Evolutionary conservation across 768 basidiomycete genomes (phyloP), one percentile per base, ranked within the genome.

Genomic region (Nidularia sp.): DNA sequence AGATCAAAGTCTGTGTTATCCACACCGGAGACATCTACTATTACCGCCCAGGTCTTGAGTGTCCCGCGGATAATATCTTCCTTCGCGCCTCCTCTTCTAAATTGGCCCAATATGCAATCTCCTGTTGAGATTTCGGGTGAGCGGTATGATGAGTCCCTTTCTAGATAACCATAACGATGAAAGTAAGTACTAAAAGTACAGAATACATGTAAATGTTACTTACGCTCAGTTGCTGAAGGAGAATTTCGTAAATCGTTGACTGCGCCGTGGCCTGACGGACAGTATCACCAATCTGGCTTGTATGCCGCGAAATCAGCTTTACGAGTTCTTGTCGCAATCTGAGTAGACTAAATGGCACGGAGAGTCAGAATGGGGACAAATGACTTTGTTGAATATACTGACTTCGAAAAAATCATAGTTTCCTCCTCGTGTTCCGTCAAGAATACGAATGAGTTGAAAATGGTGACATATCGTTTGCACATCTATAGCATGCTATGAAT

Each of bases 371-470:
- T n/a, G 1, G 10, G 36, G 49, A 7, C 25, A 42, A 15, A 50
- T 15, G 51, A 49, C 46, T 4, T 8, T 33, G 18, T 44, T 2
- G 33, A 3, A 10, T 10, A 7, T 32, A 63, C 84, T 58, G 62
- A 96, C 96, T 94, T 94, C 22, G 88, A 84, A 62, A 97, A 97
- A 45, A 98, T 89, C 94, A 98, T 97, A 6, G 91, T 91, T 65
- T 97, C 95, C 58, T 97, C 93, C 41, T 84, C 86, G 54, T 90
- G 86, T 36, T 80, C 80, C 2, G 90, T 91, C 56, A 99, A 70
- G 31, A 83, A 80, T 18, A 95, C 83, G 56, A 94, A 84, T 2
- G 88, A 84, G 54, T 84, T 86, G 75, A 98, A 98, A 60, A 97
- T 64, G 12, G 73, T 73, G 10, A 86, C 76, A 66, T 98, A 99